Evolutionary conservation across 2,329 filamentous ascomycete species (phyloP), one percentile per base, ranked within the genome.

Genomic region (Thelonectria rubi): DNA sequence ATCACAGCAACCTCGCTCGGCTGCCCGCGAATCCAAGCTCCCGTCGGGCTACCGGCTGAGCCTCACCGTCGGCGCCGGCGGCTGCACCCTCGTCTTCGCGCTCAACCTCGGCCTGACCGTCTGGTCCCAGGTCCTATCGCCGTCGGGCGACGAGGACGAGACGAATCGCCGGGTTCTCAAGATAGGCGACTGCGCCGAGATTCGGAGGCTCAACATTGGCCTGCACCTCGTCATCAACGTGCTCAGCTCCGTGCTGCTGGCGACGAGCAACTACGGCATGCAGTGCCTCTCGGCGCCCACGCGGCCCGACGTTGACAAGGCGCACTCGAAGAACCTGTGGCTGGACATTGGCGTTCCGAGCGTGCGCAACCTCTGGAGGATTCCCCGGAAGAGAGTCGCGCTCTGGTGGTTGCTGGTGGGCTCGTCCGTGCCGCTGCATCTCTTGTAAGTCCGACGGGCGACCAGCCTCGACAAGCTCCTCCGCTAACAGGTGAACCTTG

Each of bases 231-330:
- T 54, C 43, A 63, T 65, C 42, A 65, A 65, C 7, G 11, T 62
- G 18, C 39, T 60, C 11, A 65, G 63, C 18, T 55, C 60, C 6
- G 26, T 56, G 0, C 51, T 65, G 8, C 40, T 65, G 0, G 63
- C 59, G 2, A 52, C 59, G 1, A 76, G 73, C 18, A 78, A 77
- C 61, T 78, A 75, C 37, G 73, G 71, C 39, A 76, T 76, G 72
- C 76, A 78, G 42, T 65, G 72, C 1, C 67, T 75, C 3, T 69
- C 69, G 3, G 73, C 75, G 1, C 76, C 75, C 0, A 77, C 75
- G 1, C 65, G 76, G 1, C 43, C 43, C 0, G 69, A 76, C n/a
- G 55, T 78, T 8, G 69, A 77, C 26, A 37, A 50, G 3, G 65
- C 61, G 0, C 67, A 69, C 18, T 32, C 26, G 0, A 45, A 18